These are phyloP conservation scores for Trifolium subterraneum DNA, from an alignment of 306 rosid species.

Conservation along the genomic window DNA sequence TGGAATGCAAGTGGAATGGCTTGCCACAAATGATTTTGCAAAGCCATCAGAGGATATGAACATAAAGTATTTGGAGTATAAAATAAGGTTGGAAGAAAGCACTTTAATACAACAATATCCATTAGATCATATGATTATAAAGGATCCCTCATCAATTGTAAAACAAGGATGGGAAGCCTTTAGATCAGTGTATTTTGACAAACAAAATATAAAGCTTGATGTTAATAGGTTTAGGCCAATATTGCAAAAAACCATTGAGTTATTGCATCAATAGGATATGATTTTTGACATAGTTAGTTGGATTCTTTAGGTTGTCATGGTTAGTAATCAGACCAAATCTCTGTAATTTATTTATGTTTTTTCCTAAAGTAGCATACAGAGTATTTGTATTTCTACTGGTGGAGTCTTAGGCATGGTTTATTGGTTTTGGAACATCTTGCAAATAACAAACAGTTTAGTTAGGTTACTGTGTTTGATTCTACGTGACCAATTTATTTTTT, in stretches of 20 bases:
- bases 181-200: slow-evolving; percentile 67
- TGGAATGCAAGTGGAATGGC: slow-evolving; percentile 60
- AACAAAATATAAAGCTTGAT: slow-evolving; percentile 73
- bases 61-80: slow-evolving; percentile 76
- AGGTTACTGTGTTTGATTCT: not conserved
- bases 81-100: slow-evolving; percentile 72
- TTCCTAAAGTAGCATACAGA: slow-evolving; percentile 18
- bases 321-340: slow-evolving; percentile 24
- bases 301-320: slow-evolving; percentile 24
- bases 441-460: not conserved
- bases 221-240: slow-evolving; percentile 70
- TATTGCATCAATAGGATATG: slow-evolving; percentile 58
- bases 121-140: slow-evolving; percentile 56
- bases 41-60: slow-evolving; percentile 72
- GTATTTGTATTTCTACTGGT: slow-evolving; percentile 4
- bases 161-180: slow-evolving; percentile 63
- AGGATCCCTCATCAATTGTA: slow-evolving; percentile 55
- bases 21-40: slow-evolving; percentile 60
- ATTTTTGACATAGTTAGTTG: not conserved
- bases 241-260: slow-evolving; percentile 73
- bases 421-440: not conserved
- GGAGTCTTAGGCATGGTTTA: slow-evolving; percentile 11
- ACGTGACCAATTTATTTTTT: not conserved
- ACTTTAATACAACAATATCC: slow-evolving; percentile 72
- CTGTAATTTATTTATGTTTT: slow-evolving; percentile 5